A percentile compares a stretch with the other conserved stretches of the same genome.
phyloP scores from a whole-genome alignment of 1,139 yeast species.

The Debaryomyces robertsiae region DNA sequence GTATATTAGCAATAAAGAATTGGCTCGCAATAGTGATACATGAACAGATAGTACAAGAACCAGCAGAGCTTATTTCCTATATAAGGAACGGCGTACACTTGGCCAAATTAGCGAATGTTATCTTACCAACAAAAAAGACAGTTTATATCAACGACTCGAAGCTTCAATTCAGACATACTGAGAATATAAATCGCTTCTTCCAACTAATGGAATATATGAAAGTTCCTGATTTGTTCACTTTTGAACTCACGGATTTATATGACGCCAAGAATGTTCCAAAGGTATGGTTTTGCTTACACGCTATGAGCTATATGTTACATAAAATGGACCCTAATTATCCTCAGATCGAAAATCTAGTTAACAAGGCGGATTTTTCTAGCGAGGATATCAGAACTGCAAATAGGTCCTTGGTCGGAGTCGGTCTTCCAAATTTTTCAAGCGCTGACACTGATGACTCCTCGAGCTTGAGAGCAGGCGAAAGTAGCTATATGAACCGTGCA shows the following conservation, averaged over 20 bases:
- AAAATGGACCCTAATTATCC: slow-evolving; percentile 60
- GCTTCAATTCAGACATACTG: slow-evolving; percentile 87
- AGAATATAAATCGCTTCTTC: slow-evolving; percentile 86
- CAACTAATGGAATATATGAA: slow-evolving; percentile 67
- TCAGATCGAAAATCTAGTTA: slow-evolving; percentile 63
- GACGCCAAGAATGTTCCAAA: slow-evolving; percentile 92
- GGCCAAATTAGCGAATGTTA: slow-evolving; percentile 74
- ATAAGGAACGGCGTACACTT: slow-evolving; percentile 82
- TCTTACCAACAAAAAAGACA: slow-evolving; percentile 65
- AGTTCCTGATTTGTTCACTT: slow-evolving; percentile 84
- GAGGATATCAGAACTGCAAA: slow-evolving; percentile 73
- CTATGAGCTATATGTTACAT: slow-evolving; percentile 69
- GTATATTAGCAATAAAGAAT: slow-evolving; percentile 81
- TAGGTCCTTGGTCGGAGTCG: slow-evolving; percentile 60
- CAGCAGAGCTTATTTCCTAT: slow-evolving; percentile 52
- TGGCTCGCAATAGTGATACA: slow-evolving; percentile 44
- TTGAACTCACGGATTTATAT: slow-evolving; percentile 89
- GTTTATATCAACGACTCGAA: slow-evolving; percentile 49
- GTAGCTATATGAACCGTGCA: slow-evolving; percentile 26
- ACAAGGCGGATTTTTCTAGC: slow-evolving; percentile 60
- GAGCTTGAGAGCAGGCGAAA: slow-evolving; percentile 18
- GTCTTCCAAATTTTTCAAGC: slow-evolving; percentile 64
- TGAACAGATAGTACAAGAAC: slow-evolving; percentile 58
- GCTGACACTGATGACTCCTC: slow-evolving; percentile 31
- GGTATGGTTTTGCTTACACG: slow-evolving; percentile 92